Evolutionary conservation across 768 basidiomycete genomes (phyloP).

Genomic region (Xerocomus brunneocitrinus): DNA sequence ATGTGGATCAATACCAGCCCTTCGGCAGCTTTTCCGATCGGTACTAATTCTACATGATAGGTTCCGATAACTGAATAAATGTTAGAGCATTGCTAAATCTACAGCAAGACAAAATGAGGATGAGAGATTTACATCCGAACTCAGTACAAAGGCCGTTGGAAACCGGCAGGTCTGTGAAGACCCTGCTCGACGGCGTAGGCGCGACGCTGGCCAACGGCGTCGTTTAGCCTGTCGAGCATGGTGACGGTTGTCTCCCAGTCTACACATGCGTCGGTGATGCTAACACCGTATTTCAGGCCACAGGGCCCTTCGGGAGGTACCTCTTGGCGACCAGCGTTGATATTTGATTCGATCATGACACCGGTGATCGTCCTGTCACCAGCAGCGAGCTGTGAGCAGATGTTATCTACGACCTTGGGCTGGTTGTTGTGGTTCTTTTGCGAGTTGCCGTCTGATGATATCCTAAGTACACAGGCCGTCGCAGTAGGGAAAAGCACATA

Average conservation of each 20-base stretch:
- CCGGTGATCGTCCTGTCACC: conserved; percentile 77
- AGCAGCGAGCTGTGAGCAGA: conserved; percentile 68
- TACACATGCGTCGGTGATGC: conserved; percentile 91
- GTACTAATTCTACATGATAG: background rate
- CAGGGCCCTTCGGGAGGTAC: conserved; percentile 69
- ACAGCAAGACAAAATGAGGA: background rate
- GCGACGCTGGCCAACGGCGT: conserved; percentile 31
- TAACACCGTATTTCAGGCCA: conserved; percentile 72
- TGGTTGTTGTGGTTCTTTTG: conserved; percentile 94
- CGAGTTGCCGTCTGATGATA: conserved; percentile 80
- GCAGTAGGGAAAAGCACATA: conserved; percentile 33
- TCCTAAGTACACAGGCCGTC: background rate
- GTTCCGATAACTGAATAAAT: background rate
- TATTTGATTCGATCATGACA: conserved; percentile 96
- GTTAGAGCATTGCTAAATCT: conserved; percentile 4
- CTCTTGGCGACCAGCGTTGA: conserved; percentile 88
- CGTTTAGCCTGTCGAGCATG: conserved; percentile 72
- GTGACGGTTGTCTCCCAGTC: conserved; percentile 74
- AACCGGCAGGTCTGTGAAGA: conserved; percentile 25
- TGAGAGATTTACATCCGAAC: background rate
- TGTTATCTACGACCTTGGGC: conserved; percentile 67
- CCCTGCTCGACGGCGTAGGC: conserved; percentile 22
- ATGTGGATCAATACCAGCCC: background rate
- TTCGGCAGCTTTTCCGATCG: background rate
- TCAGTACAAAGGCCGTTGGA: conserved; percentile 23